These are phyloP conservation scores for Solanum chmielewskii DNA, from an alignment of 257 asterid species.

Conservation along the genomic window DNA sequence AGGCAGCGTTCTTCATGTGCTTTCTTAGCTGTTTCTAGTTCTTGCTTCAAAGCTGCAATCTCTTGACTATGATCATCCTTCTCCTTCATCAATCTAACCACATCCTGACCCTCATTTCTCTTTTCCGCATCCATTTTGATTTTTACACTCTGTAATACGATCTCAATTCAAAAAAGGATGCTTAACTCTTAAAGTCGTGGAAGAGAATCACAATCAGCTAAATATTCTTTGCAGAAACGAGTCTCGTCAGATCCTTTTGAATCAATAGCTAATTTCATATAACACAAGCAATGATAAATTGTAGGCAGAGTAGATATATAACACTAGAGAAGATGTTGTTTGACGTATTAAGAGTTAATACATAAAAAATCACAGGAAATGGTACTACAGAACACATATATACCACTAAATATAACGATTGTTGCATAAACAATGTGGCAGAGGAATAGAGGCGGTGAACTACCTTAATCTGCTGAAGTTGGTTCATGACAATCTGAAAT, in stretches of 20 bases:
- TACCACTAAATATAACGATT: not conserved
- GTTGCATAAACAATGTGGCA: not conserved
- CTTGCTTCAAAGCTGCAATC: slow-evolving; percentile 20
- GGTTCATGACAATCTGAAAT: slow-evolving; percentile 54
- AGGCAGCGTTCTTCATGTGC: slow-evolving; percentile 20
- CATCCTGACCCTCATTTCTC: slow-evolving; percentile 32
- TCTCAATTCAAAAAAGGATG: not conserved
- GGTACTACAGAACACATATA: not conserved
- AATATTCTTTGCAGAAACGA: not conserved
- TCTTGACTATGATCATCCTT: slow-evolving; percentile 31
- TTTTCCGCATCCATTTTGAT: slow-evolving; percentile 6
- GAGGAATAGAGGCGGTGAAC: not conserved
- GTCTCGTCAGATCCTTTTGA: not conserved
- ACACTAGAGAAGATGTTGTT: not conserved
- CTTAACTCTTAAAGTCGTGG: not conserved
- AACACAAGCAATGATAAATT: not conserved
- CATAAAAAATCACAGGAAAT: not conserved
- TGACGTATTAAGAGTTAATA: not conserved
- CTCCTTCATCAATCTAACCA: slow-evolving; percentile 24
- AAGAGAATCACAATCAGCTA: not conserved
- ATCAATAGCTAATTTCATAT: not conserved
- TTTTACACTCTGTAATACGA: slow-evolving; percentile 29
- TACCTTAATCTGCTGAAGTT: slow-evolving; percentile 63
- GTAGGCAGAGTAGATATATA: not conserved
- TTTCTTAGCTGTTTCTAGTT: slow-evolving; percentile 25